Evolutionary conservation across 1,139 yeast species (phyloP).

Genomic region (Kluyveromyces marxianus): DNA sequence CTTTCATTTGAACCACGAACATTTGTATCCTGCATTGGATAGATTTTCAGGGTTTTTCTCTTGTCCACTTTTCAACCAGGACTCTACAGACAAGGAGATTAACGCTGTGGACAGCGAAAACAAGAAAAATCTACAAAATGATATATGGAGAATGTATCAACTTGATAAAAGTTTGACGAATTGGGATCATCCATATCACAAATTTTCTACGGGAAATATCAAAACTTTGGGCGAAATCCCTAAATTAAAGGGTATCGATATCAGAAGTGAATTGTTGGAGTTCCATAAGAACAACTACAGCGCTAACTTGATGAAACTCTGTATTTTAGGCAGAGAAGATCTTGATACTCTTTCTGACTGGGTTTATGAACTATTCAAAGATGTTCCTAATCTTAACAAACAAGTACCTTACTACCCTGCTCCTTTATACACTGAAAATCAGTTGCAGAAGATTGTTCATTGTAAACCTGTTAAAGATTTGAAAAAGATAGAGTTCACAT

Average conservation of each 20-base stretch:
- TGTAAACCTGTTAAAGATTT: constrained; percentile 82
- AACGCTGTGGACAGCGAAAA: constrained; percentile 94
- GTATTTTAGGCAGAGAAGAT: constrained; percentile 73
- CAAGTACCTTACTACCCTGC: constrained; percentile 39
- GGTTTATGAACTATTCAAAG: constrained; percentile 62
- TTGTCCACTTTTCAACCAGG: constrained; percentile 68
- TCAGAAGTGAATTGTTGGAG: constrained; percentile 56
- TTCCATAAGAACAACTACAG: constrained; percentile 60
- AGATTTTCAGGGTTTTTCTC: constrained; percentile 91
- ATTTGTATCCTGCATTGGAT: constrained; percentile 81
- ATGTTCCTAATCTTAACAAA: constrained; percentile 46
- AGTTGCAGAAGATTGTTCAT: constrained; percentile 47
- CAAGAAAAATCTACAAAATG: constrained; percentile 87
- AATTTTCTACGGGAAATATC: constrained; percentile 69
- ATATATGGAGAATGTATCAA: constrained; percentile 82
- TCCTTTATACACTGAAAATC: constrained; percentile 37
- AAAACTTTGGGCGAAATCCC: constrained; percentile 56
- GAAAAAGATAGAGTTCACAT: constrained; percentile 57
- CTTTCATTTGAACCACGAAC: constrained; percentile 73
- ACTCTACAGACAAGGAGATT: constrained; percentile 86
- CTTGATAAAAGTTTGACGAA: constrained; percentile 70
- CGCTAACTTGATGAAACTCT: constrained; percentile 78
- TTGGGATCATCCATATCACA: constrained; percentile 63
- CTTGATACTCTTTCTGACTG: constrained; percentile 63
- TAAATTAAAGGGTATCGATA: constrained; percentile 41